phyloP scores from a whole-genome alignment of 78 protist genomes.

The Cyanophora paradoxa region DNA sequence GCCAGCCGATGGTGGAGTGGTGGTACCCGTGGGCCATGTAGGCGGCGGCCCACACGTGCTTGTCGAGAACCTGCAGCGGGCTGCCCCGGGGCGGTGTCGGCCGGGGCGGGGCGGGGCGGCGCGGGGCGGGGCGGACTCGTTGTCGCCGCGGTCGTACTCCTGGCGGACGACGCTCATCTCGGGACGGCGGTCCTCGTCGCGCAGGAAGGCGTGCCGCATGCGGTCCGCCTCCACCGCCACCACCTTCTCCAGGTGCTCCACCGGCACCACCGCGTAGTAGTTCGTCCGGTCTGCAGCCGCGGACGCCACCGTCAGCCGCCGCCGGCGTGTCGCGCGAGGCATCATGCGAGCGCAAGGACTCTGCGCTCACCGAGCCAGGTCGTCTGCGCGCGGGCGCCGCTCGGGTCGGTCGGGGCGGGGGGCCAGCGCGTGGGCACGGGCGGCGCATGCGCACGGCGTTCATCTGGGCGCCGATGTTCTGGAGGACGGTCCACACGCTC shows the following conservation, averaged over 20 bases:
- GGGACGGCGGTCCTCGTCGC: not conserved
- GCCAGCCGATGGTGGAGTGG: constrained; percentile 15
- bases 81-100: no score
- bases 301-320: no score
- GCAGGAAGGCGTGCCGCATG: not conserved
- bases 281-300: no score
- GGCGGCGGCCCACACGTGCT: constrained; percentile 1
- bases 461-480: not conserved
- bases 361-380: constrained; percentile 13
- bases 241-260: not conserved
- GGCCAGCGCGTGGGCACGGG: no score
- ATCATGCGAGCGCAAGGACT: no score
- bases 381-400: no score
- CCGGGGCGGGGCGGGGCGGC: no score
- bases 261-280: constrained; percentile 8
- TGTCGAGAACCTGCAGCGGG: not conserved
- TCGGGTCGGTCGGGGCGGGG: no score
- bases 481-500: constrained; percentile 2
- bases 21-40: constrained; percentile 6
- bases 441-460: no score
- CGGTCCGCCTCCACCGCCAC: constrained; percentile 14
- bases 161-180: constrained; percentile 18
- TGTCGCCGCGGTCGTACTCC: constrained; percentile 5
- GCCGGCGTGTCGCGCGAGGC: no score
- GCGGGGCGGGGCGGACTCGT: no score